These are phyloP conservation scores for Picea engelmannii DNA, from an alignment of 83 land plant genomes.

Conservation along the genomic window DNA sequence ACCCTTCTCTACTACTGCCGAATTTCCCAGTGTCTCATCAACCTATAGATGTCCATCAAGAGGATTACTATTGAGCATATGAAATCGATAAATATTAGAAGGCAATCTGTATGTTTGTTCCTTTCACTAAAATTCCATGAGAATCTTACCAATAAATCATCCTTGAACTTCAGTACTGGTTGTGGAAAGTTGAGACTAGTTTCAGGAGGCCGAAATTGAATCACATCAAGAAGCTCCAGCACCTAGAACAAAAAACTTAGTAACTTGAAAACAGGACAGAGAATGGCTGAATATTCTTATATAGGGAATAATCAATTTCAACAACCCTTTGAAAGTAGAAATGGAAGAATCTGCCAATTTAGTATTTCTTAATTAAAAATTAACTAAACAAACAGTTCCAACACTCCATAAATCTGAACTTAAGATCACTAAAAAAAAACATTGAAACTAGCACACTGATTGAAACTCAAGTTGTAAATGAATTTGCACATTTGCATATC, in stretches of 20 bases:
- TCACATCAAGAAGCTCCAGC: slow-evolving; percentile 83
- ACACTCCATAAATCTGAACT: too few relatives aligned
- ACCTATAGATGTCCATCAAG: slow-evolving; percentile 41
- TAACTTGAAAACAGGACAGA: background rate
- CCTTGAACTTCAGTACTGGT: slow-evolving; percentile 52
- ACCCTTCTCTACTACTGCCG: slow-evolving; percentile 72
- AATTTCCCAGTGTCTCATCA: slow-evolving; percentile 71
- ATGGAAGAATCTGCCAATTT: background rate
- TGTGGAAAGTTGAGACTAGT: slow-evolving; percentile 54
- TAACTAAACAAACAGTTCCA: background rate
- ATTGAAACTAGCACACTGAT: too few relatives aligned
- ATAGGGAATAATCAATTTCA: background rate
- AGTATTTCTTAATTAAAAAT: too few relatives aligned
- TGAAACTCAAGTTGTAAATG: too few relatives aligned
- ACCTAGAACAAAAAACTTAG: slow-evolving; percentile 44
- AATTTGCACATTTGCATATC: too few relatives aligned
- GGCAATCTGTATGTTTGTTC: background rate
- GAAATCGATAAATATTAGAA: background rate
- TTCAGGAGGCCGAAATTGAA: slow-evolving; percentile 82
- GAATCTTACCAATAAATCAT: slow-evolving; percentile 58
- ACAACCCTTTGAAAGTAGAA: background rate
- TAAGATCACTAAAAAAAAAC: too few relatives aligned
- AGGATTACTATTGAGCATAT: background rate
- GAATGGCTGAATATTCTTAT: background rate
- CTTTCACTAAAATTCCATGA: background rate